Evolutionary conservation across 257 asterid genomes (phyloP), one percentile per base, ranked within the genome.

Genomic region (Nicotiana undulata): DNA sequence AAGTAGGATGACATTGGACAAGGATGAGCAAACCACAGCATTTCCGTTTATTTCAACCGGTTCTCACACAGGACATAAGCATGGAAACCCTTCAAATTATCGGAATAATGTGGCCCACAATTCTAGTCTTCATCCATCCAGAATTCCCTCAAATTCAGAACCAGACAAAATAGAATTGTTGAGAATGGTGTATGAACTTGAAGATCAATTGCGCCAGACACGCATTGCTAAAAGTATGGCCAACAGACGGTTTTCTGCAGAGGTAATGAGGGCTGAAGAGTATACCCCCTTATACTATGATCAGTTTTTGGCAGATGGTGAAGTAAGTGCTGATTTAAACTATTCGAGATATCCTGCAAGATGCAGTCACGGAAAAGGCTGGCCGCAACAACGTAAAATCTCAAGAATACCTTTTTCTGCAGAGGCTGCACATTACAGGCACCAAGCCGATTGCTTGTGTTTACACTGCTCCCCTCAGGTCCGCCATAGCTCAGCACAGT

Each of bases 121-220:
- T 86, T 92, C 88, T 13, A 80, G 75, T 80, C 83, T 80, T 70
- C 81, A 44, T 79, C 84, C 86, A 78, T 66, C 89, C 37, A 90
- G 87, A 75, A 85, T 32, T 81, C 82, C 85, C 52, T 74, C 88
- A 10, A 86, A 83, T 84, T 28, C 86, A 56, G 92, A 87, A 53
- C 90, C 92, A 4, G 97, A 89, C 64, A 92, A 85, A 81, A 63
- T 77, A 70, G 92, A 91, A 81, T 85, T 95, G 81, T 81, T 95
- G 85, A 92, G 93, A 86, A 90, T 90, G 76, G 93, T 95, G 37
- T 75, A 76, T 64, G 94, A 95, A 81, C 92, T 95, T 81, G 89
- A 91, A 83, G 93, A 92, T 79, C 94, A 95, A 87, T 89, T 95
- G 80, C 85, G 86, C 80, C 85, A 86, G 83, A 88, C 89, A 80